Conservation (phyloP, 768 basidiomycete genomes). For the Tulasnella sp. region DNA sequence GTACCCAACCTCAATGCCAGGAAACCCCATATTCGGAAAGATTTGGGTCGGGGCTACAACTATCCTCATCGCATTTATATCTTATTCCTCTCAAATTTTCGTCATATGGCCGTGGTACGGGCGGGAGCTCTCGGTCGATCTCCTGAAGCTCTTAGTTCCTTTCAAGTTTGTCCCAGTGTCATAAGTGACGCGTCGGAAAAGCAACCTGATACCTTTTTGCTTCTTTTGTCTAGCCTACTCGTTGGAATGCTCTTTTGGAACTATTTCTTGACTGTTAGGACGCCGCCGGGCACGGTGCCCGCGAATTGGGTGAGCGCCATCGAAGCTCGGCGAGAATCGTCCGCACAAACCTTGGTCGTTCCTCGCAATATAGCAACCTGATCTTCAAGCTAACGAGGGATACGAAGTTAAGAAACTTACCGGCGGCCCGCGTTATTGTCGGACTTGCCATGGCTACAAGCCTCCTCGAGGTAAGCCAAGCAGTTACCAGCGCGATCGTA, state of each 20-base stretch:
- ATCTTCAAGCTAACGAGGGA: slow-evolving; percentile 50
- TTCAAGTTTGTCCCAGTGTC: slow-evolving; percentile 57
- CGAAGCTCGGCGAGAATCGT: background rate
- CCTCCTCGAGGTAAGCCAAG: slow-evolving; percentile 43
- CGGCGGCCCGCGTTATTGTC: slow-evolving; percentile 72
- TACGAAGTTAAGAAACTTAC: slow-evolving; percentile 88
- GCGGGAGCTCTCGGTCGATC: slow-evolving; percentile 54
- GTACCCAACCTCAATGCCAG: slow-evolving; percentile 1
- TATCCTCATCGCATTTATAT: slow-evolving; percentile 71
- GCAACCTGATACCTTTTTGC: background rate
- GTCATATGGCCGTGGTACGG: slow-evolving; percentile 94
- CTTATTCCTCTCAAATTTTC: slow-evolving; percentile 80
- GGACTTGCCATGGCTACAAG: slow-evolving; percentile 75
- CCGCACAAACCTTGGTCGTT: background rate
- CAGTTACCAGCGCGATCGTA: slow-evolving; percentile 10
- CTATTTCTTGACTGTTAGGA: slow-evolving; percentile 71
- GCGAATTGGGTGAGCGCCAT: slow-evolving; percentile 46
- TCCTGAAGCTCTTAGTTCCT: slow-evolving; percentile 64
- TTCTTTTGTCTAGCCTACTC: slow-evolving; percentile 39
- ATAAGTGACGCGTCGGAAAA: background rate
- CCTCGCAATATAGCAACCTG: slow-evolving; percentile 48
- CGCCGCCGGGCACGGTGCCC: slow-evolving; percentile 80
- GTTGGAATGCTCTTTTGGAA: slow-evolving; percentile 77
- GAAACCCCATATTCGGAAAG: background rate
- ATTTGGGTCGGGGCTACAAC: slow-evolving; percentile 51